Evolutionary conservation across 2,329 filamentous ascomycete genomes (phyloP).

Genomic region (Nannizziopsis barbatae): DNA sequence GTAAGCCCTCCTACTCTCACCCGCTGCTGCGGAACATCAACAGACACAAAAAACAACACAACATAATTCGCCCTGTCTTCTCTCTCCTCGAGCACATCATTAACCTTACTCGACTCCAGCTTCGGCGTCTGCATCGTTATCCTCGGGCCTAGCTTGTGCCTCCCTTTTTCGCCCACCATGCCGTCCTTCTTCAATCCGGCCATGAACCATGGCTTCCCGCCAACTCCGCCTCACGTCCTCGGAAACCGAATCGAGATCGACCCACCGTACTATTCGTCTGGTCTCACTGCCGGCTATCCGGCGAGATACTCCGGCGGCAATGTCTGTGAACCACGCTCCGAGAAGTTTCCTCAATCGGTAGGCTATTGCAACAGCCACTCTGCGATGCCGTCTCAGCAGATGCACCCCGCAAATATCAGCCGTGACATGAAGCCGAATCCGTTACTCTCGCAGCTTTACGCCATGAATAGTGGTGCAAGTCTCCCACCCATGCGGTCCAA

Average conservation of each 20-base stretch:
- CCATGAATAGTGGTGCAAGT: constrained; percentile 25
- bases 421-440: constrained; percentile 24
- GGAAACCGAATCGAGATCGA: constrained; percentile 31
- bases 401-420: constrained; percentile 24
- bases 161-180: constrained; percentile 23
- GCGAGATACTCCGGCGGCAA: constrained; percentile 35
- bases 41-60: no score
- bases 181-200: constrained; percentile 35
- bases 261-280: constrained; percentile 30
- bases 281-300: constrained; percentile 29
- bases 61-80: constrained; percentile 1
- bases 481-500: constrained; percentile 34
- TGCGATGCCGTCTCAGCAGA: constrained; percentile 24
- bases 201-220: constrained; percentile 31
- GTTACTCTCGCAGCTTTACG: constrained; percentile 25
- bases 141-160: constrained; percentile 20
- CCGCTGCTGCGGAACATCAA: no score
- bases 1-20: constrained; percentile 16
- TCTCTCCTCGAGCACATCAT: not conserved
- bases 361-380: constrained; percentile 27
- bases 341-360: constrained; percentile 32
- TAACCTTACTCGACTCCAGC: not conserved
- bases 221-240: constrained; percentile 33
- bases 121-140: constrained; percentile 29
- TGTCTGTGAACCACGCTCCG: constrained; percentile 29